Percentiles rank a stretch among this genome's conserved stretches.
phyloP scores from a whole-genome alignment of 257 asterid species.

The Linderniella brevidens region DNA sequence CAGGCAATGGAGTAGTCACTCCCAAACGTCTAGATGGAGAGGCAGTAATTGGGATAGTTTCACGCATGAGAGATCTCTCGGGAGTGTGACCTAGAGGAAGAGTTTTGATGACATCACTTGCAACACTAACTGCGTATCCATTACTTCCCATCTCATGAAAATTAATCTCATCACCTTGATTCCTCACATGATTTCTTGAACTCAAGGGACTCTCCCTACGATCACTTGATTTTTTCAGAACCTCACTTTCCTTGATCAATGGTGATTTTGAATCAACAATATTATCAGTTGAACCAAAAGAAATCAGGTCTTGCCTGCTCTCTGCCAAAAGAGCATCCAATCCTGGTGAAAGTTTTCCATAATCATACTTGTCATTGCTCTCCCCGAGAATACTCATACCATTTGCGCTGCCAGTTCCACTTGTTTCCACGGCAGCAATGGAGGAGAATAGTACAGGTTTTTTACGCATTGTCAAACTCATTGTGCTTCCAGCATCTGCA shows the following conservation, averaged over 20 bases:
- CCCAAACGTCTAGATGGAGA: constrained; percentile 33
- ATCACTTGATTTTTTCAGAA: constrained; percentile 9
- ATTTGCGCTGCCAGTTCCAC: constrained; percentile 38
- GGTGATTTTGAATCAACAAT: constrained; percentile 21
- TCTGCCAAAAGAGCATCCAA: constrained; percentile 55
- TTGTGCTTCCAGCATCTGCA: constrained; percentile 36
- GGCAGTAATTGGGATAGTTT: constrained; percentile 13
- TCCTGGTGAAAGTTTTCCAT: constrained; percentile 50
- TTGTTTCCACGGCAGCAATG: constrained; percentile 22
- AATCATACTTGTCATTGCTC: constrained; percentile 44
- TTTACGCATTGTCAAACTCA: constrained; percentile 38
- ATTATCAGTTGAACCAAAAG: constrained; percentile 23
- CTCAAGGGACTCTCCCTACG: constrained; percentile 15
- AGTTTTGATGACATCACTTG: constrained; percentile 10
- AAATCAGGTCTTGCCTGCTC: constrained; percentile 23
- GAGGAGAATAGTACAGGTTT: constrained; percentile 19
- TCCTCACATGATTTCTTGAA: constrained; percentile 13
- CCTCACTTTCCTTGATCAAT: constrained; percentile 11
- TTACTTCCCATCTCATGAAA: neutral
- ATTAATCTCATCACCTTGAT: constrained; percentile 10
- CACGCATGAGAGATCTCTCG: constrained; percentile 26
- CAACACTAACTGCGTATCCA: no score
- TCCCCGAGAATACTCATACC: constrained; percentile 86
- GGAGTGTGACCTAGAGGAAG: constrained; percentile 21
- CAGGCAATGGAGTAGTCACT: constrained; percentile 27